A percentile compares a stretch with the other conserved stretches of the same genome.
These are phyloP conservation scores for Yamadazyma philogaea DNA, from an alignment of 805 yeast genomes.

Conservation along the genomic window DNA sequence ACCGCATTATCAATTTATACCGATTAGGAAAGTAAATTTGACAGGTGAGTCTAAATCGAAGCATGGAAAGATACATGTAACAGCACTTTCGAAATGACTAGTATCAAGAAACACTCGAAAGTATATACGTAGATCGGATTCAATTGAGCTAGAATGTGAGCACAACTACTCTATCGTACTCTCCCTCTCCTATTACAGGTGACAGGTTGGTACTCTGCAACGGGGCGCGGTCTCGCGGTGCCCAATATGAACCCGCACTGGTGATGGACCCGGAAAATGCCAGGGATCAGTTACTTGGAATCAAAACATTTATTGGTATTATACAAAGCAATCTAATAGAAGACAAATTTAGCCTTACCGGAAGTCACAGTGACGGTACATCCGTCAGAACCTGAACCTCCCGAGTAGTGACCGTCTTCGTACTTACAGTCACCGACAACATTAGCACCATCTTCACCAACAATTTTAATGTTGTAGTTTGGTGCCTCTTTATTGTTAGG, in stretches of 20 bases:
- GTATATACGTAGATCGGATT: too few relatives aligned
- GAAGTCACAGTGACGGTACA: conserved; percentile 69
- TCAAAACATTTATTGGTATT: conserved; percentile 12
- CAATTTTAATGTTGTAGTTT: conserved; percentile 62
- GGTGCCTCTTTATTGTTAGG: conserved; percentile 75
- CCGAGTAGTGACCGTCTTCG: conserved; percentile 72
- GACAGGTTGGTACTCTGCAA: too few relatives aligned
- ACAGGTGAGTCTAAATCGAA: neutral
- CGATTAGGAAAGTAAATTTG: neutral
- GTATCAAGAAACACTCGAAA: too few relatives aligned
- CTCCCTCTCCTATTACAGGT: too few relatives aligned
- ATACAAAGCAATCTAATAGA: conserved; percentile 18
- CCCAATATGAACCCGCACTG: neutral
- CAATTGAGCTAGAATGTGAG: too few relatives aligned
- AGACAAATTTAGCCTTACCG: conserved; percentile 60
- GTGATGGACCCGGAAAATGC: neutral
- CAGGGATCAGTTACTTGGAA: neutral
- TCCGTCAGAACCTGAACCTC: conserved; percentile 59
- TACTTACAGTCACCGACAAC: conserved; percentile 71
- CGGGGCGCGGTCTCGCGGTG: neutral
- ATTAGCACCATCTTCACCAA: conserved; percentile 53
- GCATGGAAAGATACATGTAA: too few relatives aligned
- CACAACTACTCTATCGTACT: too few relatives aligned
- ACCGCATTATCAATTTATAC: neutral
- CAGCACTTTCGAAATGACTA: too few relatives aligned